Percentiles rank a stretch among this genome's conserved stretches.
Conservation (phyloP, 2,329 filamentous ascomycete species). For the Nothomitra cinnamomea region DNA sequence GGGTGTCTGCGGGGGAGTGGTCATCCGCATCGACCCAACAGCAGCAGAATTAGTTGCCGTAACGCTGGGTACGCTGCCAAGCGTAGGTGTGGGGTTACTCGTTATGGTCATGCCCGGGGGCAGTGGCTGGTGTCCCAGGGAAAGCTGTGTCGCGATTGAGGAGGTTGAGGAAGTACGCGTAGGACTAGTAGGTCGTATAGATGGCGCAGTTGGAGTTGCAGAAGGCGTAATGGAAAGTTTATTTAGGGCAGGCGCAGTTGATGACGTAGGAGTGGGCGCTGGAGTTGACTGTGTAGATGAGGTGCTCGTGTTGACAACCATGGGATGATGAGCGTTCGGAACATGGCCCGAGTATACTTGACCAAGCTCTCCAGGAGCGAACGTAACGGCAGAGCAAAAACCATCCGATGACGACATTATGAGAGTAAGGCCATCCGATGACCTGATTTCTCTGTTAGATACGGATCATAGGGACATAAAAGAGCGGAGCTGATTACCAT, state of each 20-base stretch:
- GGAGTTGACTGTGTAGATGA: constrained; percentile 49
- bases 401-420: constrained; percentile 97
- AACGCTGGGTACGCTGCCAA: constrained; percentile 60
- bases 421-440: constrained; percentile 57
- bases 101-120: constrained; percentile 30
- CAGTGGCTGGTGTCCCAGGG: constrained; percentile 26
- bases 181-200: constrained; percentile 53
- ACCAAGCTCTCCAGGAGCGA: constrained; percentile 68
- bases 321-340: constrained; percentile 20
- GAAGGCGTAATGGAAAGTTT: constrained; percentile 36
- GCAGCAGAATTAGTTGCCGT: constrained; percentile 51
- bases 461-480: constrained; percentile 4
- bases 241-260: constrained; percentile 38
- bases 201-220: constrained; percentile 37
- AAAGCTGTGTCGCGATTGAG: constrained; percentile 51
- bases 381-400: constrained; percentile 86
- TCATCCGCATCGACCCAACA: constrained; percentile 47
- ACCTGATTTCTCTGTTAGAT: constrained; percentile 33
- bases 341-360: constrained; percentile 59
- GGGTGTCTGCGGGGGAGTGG: constrained; percentile 83
- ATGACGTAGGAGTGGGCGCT: constrained; percentile 50
- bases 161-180: constrained; percentile 74
- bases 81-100: constrained; percentile 63
- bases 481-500: constrained; percentile 48
- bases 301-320: constrained; percentile 22